A percentile compares a stretch with the other conserved stretches of the same genome.
Evolutionary conservation across 2,329 filamentous ascomycete genomes (phyloP).

Genomic region (Fragosphaeria purpurea): DNA sequence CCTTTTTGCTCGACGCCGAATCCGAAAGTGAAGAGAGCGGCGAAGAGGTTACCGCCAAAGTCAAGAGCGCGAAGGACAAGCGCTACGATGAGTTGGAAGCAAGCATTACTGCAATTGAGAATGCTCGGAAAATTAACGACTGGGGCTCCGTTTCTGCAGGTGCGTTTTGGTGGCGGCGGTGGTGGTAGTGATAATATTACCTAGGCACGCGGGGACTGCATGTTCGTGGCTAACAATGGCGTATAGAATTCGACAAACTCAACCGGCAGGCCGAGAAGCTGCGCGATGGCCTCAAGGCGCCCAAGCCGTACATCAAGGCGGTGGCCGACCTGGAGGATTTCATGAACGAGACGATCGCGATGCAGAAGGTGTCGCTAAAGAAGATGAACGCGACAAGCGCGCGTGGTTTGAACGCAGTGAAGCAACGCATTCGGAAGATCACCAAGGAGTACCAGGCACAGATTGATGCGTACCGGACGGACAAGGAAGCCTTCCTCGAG

Average conservation of each 20-base stretch:
- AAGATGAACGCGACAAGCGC: conserved; percentile 98
- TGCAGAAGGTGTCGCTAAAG: conserved; percentile 92
- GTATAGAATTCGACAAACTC: conserved; percentile 82
- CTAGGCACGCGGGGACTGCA: not conserved
- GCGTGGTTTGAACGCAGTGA: conserved; percentile 89
- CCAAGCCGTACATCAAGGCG: conserved; percentile 87
- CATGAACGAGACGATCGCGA: conserved; percentile 86
- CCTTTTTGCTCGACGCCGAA: conserved; percentile 68
- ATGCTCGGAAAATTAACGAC: conserved; percentile 94
- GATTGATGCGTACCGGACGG: conserved; percentile 74
- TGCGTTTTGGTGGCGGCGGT: conserved; percentile 33
- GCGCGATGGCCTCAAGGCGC: conserved; percentile 63
- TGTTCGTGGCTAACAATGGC: not conserved
- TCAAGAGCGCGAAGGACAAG: conserved; percentile 98
- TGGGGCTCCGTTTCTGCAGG: conserved; percentile 88
- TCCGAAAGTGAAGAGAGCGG: conserved; percentile 76
- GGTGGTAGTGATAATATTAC: too few species aligned
- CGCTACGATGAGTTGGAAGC: conserved; percentile 85
- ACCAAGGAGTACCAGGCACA: conserved; percentile 88
- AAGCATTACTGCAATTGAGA: conserved; percentile 85
- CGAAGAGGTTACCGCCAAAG: conserved; percentile 72
- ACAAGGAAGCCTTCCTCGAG: conserved; percentile 82
- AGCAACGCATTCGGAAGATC: conserved; percentile 98
- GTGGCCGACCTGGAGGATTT: conserved; percentile 89
- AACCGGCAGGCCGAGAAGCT: conserved; percentile 79